Base-by-base conservation (phyloP, 1,139 yeast species). In the Suhomyces maxii region DNA sequence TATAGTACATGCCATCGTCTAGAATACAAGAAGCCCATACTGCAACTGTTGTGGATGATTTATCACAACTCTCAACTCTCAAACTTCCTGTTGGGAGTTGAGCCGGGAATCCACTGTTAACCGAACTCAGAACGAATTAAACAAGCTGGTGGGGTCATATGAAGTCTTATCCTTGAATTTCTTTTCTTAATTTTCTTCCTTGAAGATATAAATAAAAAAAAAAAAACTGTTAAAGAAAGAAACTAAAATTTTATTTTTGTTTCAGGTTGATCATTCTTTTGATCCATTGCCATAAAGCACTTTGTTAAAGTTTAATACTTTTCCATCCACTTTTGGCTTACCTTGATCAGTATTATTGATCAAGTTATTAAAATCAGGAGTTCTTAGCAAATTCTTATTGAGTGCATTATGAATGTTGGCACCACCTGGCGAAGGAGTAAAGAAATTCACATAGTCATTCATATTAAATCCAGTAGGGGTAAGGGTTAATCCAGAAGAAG, bases 381-480 rank as follows among this genome's bases (percentile, higher is more conserved):
- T 73, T 45, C 68, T 69, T 49, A 72, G 58, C 45, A 73, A 63
- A 49, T 66, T 68, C 41, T 65, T 66, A 46, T 56, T 58, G 26
- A 53, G 36, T 30, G 48, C 45, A 33, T 51, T 43, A 13, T 51
- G 54, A 12, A 50, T 46, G 32, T 51, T 37, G 45, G 53, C 68
- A 12, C 67, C 65, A 1, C 77, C 77, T 0, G 93, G 93, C 6
- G 89, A 82, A 5, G 95, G 95, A 1, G 89, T 83, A 58, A 84
- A 83, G 56, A 84, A 80, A 60, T 86, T 85, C 39, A 89, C 86
- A 61, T 87, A 88, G 60, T 88, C 96, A 58, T 82, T 84, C 83
- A 88, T 81, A 61, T 88, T 86, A 68, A 88, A 87, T 8, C 89
- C 89, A 3, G 89, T 85, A 0, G 88, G 86, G 33, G 83, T 80